Base-by-base conservation (phyloP, 805 yeast genomes). In the Torulaspora maleeae region DNA sequence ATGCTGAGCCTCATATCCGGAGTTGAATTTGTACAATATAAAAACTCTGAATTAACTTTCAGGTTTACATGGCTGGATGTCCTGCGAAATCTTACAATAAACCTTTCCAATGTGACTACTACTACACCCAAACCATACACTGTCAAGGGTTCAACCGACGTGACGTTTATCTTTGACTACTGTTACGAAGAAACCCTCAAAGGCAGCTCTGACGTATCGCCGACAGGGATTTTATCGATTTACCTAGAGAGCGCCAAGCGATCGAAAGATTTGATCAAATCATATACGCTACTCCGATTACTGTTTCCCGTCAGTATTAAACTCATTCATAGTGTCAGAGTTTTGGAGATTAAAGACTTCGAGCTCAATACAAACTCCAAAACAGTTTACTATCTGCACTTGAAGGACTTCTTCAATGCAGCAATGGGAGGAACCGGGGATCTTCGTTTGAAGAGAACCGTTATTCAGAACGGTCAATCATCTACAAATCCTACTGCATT, bases 1-100 rank as follows among this genome's bases (percentile, higher is more conserved):
- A 22, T 45, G 28, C 33, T 52, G 19, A 48, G 56, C 13, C 20
- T 13, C 12, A 40, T 60, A 6, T 48, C 57, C 3, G 59, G 58
- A 12, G 39, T 54, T 2, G 36, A 45, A 5, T 48, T 59, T 25
- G 25, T 38, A 9, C 44, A 45, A 17, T 22, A 51, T 12, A 34
- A 46, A 17, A 43, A 44, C 11, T 42, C 56, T 1, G 37, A 33
- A 4, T 36, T 58, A 8, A 36, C 51, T 2, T 12, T 45, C 13
- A 41, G 40, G 6, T n/a, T 48, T 12, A 27, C 41, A 28, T 19
- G 27, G 20, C 17, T 43, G 17, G 34, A 25, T 13, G 30, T 41
- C 12, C 15, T 37, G 3, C 29, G 34, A 6, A 29, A 32, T n/a
- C 3, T 48, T 5, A 22, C 49, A 9, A 22, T 48, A 20, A 27